Base-by-base conservation (phyloP, 305 asterid species). In the Fraxinus greggii region DNA sequence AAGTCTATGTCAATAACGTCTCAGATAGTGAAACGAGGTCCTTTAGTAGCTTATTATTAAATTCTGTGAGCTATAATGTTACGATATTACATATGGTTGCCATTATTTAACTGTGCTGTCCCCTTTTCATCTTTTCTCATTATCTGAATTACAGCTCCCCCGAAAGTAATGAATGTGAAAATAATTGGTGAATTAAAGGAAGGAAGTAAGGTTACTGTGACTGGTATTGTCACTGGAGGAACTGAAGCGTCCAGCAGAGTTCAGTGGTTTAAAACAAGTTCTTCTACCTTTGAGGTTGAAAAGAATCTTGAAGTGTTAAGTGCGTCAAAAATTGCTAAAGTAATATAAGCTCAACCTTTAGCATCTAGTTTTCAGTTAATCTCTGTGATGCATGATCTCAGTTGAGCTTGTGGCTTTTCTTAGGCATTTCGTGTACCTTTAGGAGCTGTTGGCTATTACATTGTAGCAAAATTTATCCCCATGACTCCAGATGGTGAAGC, bases 201-300 rank as follows among this genome's bases (percentile, higher is more conserved):
- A 85, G 99, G 98, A 81, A 92, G 98, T 89, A 95, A 97, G 90
- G 90, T 97, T 78, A 92, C 97, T 72, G 98, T 90, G 78, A 88
- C 97, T 45, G 98, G 98, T 86, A 92, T 92, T 77, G 98, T 97
- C 81, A 95, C 97, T 6, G 99, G 98, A 84, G 99, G 98, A 85
- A 97, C 97, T 48, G 99, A 97, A 91, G 97, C 97, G 45, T 95
- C 98, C 82, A 97, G 99, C 90, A 92, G 97, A 88, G 99, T 97
- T 86, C 98, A 97, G 86, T 97, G 99, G 99, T 97, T 97, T 88
- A 97, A 93, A 90, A 88, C 95, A 81, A 85, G 87, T 88, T 90
- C 92, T 70, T 81, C 92, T 80, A 81, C 87, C 67, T 89, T 95
- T 70, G 97, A 90, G 84, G 91, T 88, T 81, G 99, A 97, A 90